Evolutionary conservation across 23 red algal species (phyloP).

Genomic region (Gracilaria gracilis): DNA sequence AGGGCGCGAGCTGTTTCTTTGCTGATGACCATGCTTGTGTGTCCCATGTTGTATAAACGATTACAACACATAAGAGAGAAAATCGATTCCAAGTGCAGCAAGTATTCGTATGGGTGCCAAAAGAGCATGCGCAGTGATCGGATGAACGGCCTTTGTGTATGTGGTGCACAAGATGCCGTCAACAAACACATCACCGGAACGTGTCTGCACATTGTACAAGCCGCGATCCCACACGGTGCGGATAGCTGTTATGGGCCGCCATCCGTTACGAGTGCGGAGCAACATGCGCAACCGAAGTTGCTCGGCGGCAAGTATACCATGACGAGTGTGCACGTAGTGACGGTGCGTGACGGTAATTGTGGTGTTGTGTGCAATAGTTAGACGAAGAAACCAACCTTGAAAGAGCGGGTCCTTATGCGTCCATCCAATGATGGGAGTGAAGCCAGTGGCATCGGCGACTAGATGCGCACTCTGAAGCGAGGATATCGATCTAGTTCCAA

Average conservation of each 20-base stretch:
- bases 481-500: neutral
- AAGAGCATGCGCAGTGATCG: slow-evolving; percentile 45
- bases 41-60: neutral
- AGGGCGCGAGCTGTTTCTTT: neutral
- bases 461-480: neutral
- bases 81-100: slow-evolving; percentile 5
- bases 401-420: slow-evolving; percentile 22
- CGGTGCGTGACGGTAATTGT: slow-evolving; percentile 18
- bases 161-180: slow-evolving; percentile 50
- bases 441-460: neutral
- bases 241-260: slow-evolving; percentile 1
- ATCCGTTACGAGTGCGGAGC: neutral
- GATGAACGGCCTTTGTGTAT: slow-evolving; percentile 61
- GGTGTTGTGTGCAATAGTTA: neutral
- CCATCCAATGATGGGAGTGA: slow-evolving; percentile 30
- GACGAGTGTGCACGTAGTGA: neutral
- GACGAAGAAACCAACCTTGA: slow-evolving; percentile 28
- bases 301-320: neutral
- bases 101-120: slow-evolving; percentile 53
- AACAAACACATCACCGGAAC: slow-evolving; percentile 48
- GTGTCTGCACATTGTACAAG: slow-evolving; percentile 62
- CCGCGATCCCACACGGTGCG: slow-evolving; percentile 26
- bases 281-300: neutral
- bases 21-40: neutral
- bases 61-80: neutral